Percentiles rank a stretch among this genome's conserved stretches.
phyloP scores from a whole-genome alignment of 495 filamentous ascomycete genomes.

The Talaromyces proteolyticus region DNA sequence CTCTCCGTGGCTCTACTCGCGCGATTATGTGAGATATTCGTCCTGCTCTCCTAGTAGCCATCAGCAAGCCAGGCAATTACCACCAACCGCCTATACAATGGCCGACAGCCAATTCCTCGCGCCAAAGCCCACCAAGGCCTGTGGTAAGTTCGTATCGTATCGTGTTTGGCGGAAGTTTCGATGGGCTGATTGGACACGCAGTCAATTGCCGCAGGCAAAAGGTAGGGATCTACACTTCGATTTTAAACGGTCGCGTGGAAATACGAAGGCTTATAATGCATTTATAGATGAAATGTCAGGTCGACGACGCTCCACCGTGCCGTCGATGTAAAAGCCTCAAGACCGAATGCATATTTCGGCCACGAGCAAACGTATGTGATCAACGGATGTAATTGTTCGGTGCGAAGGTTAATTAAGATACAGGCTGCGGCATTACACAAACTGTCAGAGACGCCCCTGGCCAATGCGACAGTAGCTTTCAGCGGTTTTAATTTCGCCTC shows the following conservation, averaged over 20 bases:
- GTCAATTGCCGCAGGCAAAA: slow-evolving; percentile 36
- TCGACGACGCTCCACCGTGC: slow-evolving; percentile 28
- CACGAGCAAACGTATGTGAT: slow-evolving; percentile 30
- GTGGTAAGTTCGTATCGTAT: slow-evolving; percentile 19
- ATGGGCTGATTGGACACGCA: slow-evolving; percentile 13
- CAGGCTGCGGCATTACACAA: slow-evolving; percentile 29
- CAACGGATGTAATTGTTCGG: no score
- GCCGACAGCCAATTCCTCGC: background rate
- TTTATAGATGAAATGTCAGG: slow-evolving; percentile 33
- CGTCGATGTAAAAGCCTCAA: slow-evolving; percentile 27
- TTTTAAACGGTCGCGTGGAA: no score
- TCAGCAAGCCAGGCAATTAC: background rate
- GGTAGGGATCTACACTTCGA: slow-evolving; percentile 15
- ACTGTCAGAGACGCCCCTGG: slow-evolving; percentile 2
- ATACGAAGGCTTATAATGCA: background rate
- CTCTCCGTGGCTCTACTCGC: no score
- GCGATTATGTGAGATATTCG: no score
- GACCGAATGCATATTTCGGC: slow-evolving; percentile 32
- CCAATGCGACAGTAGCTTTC: background rate
- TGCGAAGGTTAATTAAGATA: no score
- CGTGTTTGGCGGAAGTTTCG: background rate
- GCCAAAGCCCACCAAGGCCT: slow-evolving; percentile 35
- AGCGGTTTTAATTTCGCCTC: slow-evolving; percentile 4
- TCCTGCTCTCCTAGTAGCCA: background rate
- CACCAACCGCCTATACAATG: no score